These are phyloP conservation scores for Maudiozyma bulderi DNA, from an alignment of 805 yeast species.

Conservation along the genomic window DNA sequence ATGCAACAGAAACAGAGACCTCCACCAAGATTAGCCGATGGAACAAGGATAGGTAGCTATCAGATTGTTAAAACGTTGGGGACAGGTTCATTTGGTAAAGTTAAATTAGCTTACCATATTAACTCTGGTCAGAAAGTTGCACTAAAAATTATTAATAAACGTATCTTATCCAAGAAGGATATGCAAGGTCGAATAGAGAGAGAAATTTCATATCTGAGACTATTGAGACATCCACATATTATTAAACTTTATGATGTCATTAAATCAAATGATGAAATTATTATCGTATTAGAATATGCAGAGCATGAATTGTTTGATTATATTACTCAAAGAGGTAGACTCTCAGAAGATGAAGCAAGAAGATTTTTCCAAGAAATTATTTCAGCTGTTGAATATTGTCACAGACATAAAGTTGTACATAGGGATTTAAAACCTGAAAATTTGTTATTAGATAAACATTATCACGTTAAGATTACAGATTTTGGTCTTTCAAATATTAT, in stretches of 20 bases:
- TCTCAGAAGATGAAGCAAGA: conserved; percentile 86
- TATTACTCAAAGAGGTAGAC: conserved; percentile 88
- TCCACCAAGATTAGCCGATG: conserved; percentile 20
- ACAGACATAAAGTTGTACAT: conserved; percentile 91
- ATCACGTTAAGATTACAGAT: conserved; percentile 92
- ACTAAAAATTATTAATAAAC: conserved; percentile 81
- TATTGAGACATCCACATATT: conserved; percentile 89
- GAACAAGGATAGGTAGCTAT: conserved; percentile 75
- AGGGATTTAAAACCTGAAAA: conserved; percentile 95
- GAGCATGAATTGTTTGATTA: conserved; percentile 94
- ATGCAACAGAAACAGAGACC: background rate
- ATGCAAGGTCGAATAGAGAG: conserved; percentile 96
- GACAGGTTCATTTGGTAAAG: conserved; percentile 95
- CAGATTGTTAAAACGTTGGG: conserved; percentile 89
- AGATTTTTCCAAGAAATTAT: conserved; percentile 91
- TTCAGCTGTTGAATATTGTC: conserved; percentile 94
- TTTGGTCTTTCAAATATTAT: conserved; percentile 89
- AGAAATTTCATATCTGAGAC: conserved; percentile 78
- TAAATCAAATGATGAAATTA: conserved; percentile 87
- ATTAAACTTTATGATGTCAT: conserved; percentile 91
- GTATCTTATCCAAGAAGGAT: conserved; percentile 84
- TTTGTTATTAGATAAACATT: conserved; percentile 73
- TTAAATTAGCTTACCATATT: conserved; percentile 79
- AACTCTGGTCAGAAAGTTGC: conserved; percentile 91
- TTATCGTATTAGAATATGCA: conserved; percentile 94